Evolutionary conservation across 2,329 filamentous ascomycete genomes (phyloP).

Genomic region (Ilyonectria destructans): DNA sequence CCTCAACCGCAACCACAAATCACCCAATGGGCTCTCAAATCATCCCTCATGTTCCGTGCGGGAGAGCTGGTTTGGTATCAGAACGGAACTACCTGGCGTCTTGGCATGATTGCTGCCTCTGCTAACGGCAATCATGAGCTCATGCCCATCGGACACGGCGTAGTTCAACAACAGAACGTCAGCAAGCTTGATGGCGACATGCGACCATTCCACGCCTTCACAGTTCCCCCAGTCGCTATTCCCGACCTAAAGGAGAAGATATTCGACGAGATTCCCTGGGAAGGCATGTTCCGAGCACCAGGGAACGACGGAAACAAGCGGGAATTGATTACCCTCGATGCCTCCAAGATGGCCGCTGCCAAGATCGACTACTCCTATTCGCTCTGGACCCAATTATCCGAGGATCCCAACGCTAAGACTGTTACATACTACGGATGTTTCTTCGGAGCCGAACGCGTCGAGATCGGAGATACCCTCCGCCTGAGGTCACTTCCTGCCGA

Average conservation of each 20-base stretch:
- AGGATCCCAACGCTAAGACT: constrained; percentile 53
- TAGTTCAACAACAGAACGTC: constrained; percentile 58
- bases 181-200: constrained; percentile 60
- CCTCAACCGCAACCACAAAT: constrained; percentile 36
- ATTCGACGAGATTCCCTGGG: constrained; percentile 63
- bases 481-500: constrained; percentile 60
- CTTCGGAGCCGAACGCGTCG: constrained; percentile 67
- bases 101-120: constrained; percentile 61
- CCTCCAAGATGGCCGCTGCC: constrained; percentile 67
- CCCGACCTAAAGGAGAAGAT: constrained; percentile 57
- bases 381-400: constrained; percentile 60
- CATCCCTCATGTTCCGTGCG: constrained; percentile 60
- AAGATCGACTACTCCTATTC: constrained; percentile 67
- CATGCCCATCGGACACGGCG: constrained; percentile 59
- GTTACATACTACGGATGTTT: constrained; percentile 64
- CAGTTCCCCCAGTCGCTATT: constrained; percentile 62
- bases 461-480: constrained; percentile 65
- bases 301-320: constrained; percentile 56
- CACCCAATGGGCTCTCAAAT: constrained; percentile 53
- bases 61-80: constrained; percentile 69
- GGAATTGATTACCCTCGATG: constrained; percentile 63
- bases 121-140: constrained; percentile 54
- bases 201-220: constrained; percentile 68
- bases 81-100: constrained; percentile 64
- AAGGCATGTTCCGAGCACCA: constrained; percentile 53